phyloP scores from a whole-genome alignment of 257 asterid genomes.

The Capsicum rhomboideum region DNA sequence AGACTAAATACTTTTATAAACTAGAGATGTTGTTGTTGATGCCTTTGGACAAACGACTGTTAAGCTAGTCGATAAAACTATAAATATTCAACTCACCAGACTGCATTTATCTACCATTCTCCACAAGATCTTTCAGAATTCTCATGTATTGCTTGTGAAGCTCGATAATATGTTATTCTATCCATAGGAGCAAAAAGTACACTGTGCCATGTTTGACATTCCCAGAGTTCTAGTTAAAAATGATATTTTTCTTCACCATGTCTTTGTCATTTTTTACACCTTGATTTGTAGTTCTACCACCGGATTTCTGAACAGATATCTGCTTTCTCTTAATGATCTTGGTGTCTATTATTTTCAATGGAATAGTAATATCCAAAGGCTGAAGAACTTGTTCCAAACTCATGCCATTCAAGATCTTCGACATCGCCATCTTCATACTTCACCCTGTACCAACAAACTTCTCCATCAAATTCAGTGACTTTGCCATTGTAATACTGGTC shows the following conservation, averaged over 20 bases:
- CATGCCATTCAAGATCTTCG: conserved; percentile 61
- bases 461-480: conserved; percentile 39
- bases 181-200: not conserved
- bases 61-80: not conserved
- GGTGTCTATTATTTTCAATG: conserved; percentile 34
- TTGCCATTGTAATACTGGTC: conserved; percentile 27
- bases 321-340: conserved; percentile 28
- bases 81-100: not conserved
- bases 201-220: not conserved
- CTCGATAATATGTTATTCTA: not conserved
- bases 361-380: conserved; percentile 48
- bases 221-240: not conserved
- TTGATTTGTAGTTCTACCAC: conserved; percentile 2
- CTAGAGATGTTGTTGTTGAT: no score
- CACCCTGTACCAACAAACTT: conserved; percentile 51
- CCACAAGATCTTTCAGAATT: not conserved
- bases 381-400: conserved; percentile 34
- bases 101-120: not conserved
- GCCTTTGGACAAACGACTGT: no score
- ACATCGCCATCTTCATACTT: conserved; percentile 56
- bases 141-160: not conserved
- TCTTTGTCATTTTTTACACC: not conserved
- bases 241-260: conserved; percentile 1
- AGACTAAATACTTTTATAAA: no score
- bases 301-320: conserved; percentile 16